Conservation (phyloP, 1,139 yeast genomes). For the Blastobotrys persicus region DNA sequence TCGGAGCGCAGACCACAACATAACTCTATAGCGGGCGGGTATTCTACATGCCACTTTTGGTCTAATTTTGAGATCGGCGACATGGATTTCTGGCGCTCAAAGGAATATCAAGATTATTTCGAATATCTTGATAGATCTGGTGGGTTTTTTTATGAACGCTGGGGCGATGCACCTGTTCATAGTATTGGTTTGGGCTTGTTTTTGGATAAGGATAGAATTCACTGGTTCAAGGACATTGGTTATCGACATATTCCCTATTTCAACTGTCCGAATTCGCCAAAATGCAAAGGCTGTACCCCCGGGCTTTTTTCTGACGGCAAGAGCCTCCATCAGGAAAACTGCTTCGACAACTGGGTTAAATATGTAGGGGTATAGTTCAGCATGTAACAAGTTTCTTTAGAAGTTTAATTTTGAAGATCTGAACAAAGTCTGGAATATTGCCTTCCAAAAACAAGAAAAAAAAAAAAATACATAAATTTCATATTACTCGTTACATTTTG, state of each 20-base stretch:
- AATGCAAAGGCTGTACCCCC: slow-evolving; percentile 44
- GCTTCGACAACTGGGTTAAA: slow-evolving; percentile 71
- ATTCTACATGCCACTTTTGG: slow-evolving; percentile 87
- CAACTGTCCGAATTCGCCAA: slow-evolving; percentile 60
- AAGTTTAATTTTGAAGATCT: neutral
- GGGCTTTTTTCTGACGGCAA: slow-evolving; percentile 48
- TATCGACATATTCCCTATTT: slow-evolving; percentile 39
- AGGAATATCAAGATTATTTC: slow-evolving; percentile 65
- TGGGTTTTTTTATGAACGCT: slow-evolving; percentile 79
- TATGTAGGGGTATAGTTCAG: slow-evolving; percentile 22
- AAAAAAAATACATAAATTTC: too few relatives aligned
- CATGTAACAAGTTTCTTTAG: neutral
- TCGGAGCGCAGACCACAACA: slow-evolving; percentile 39
- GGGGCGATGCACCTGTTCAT: slow-evolving; percentile 94
- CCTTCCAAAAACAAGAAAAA: too few relatives aligned
- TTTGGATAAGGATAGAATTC: slow-evolving; percentile 64
- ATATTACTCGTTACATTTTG: too few relatives aligned
- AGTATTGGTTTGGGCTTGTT: slow-evolving; percentile 70
- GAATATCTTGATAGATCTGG: slow-evolving; percentile 64
- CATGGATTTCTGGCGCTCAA: slow-evolving; percentile 71
- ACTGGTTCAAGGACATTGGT: slow-evolving; percentile 88
- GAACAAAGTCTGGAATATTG: too few relatives aligned
- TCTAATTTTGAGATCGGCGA: slow-evolving; percentile 79
- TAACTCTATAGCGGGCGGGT: slow-evolving; percentile 54
- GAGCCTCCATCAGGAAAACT: slow-evolving; percentile 60